Base-by-base conservation (phyloP, 1,284 basidiomycete species). In the Moniliophthora roreri region DNA sequence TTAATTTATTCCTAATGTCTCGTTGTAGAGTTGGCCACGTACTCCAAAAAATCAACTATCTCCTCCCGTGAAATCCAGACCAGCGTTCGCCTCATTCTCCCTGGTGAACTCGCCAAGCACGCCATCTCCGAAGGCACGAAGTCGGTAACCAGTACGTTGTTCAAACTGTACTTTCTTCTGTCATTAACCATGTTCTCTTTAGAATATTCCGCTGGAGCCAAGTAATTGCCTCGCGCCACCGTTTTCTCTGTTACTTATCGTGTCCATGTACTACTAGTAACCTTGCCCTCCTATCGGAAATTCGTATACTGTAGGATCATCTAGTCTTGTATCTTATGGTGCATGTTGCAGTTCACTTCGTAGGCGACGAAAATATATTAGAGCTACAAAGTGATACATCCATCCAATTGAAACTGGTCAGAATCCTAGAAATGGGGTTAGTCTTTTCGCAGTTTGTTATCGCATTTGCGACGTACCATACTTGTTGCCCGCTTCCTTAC, bases 51-150 rank as follows among this genome's bases (percentile, higher is more conserved):
- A 72, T 89, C 88, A 21, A 93, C 90, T 53, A 92, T 92, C 75
- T 91, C 89, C 51, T 91, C 89, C 45, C 87, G 90, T 58, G 89
- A 92, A 70, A 92, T 93, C 66, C 89, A 92, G 69, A 92, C 89
- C 15, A 80, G 88, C 28, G 88, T 91, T 53, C 86, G 89, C 57
- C 79, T 92, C 41, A 91, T 93, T 69, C 82, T 93, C 15, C 90
- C 89, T 59, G 87, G 86, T 69, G 87, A 87, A 68, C 76, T 85
- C 21, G 82, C 83, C 53, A 86, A 87, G 73, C 84, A 85, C 62
- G 82, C 83, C 50, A 85, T 85, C 62, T 83, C 81, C 35, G 83
- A 85, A 67, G 83, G 82, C 34, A 56, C 55, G 36, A 85, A 85
- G 69, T 75, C 72, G 28, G 72, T 75, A 0, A 74, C 72, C 26